phyloP scores from a whole-genome alignment of 805 yeast species.

The Kodamaea neixiangensis region DNA sequence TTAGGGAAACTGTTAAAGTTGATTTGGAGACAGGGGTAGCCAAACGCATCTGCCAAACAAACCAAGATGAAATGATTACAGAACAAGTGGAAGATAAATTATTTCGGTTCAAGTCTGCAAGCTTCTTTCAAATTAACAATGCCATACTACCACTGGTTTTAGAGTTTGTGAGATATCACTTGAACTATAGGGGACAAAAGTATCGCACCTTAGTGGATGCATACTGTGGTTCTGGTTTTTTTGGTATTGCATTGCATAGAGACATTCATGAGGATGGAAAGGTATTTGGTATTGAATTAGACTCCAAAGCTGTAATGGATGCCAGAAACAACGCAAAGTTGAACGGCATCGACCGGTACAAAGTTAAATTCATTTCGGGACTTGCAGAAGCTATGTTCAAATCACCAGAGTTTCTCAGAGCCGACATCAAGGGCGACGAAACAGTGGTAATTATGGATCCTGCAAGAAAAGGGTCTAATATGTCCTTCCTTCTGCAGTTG shows the following conservation, averaged over 20 bases:
- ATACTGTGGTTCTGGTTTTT: slow-evolving; percentile 50
- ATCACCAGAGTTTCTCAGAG: slow-evolving; percentile 22
- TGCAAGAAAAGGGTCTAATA: slow-evolving; percentile 44
- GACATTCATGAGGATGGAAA: slow-evolving; percentile 31
- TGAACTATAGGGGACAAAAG: slow-evolving; percentile 11
- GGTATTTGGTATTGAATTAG: slow-evolving; percentile 44
- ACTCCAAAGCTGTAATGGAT: slow-evolving; percentile 31
- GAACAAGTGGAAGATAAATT: slow-evolving; percentile 36
- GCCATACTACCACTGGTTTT: slow-evolving; percentile 37
- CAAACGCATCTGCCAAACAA: slow-evolving; percentile 25
- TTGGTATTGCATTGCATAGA: slow-evolving; percentile 39
- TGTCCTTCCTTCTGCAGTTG: slow-evolving; percentile 36
- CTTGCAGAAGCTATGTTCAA: slow-evolving; percentile 39
- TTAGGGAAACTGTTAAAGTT: slow-evolving; percentile 36
- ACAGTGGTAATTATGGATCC: slow-evolving; percentile 47
- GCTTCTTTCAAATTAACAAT: slow-evolving; percentile 45
- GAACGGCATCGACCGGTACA: slow-evolving; percentile 35
- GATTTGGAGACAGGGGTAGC: slow-evolving; percentile 33
- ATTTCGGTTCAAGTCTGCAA: slow-evolving; percentile 40
- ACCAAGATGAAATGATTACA: slow-evolving; percentile 30
- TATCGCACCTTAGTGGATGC: slow-evolving; percentile 40
- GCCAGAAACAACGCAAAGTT: slow-evolving; percentile 42
- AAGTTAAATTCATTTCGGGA: slow-evolving; percentile 38
- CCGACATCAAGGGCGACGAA: slow-evolving; percentile 32
- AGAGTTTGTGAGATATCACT: slow-evolving; percentile 28